Base-by-base conservation (phyloP, 768 basidiomycete genomes). In the Tremella mesenterica region DNA sequence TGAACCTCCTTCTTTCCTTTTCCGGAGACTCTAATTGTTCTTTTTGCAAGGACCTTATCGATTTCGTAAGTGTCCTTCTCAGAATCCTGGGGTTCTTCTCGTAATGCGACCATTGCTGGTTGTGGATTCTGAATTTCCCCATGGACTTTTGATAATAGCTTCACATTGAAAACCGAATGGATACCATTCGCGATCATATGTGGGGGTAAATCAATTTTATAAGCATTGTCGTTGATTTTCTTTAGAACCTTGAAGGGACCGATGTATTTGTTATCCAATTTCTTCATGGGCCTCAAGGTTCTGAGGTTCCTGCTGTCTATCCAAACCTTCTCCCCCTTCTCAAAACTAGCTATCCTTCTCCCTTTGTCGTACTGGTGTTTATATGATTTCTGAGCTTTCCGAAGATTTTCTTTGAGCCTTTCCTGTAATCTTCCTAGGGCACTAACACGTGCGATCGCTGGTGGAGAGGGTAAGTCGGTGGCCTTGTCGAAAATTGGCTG, bases 171-270 rank as follows among this genome's bases (percentile, higher is more conserved):
- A 36, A 36, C 33, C 10, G 33, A 18, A 18, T 36, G 33, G 10
- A 36, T 36, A 10, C 33, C n/a, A n/a, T n/a, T n/a, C n/a, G n/a
- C n/a, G n/a, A n/a, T 36, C n/a, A 18, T 18, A 10, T 10, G 18
- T 10, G 33, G 33, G 33, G 33, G 33, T 18, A 36, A 18, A 18
- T 36, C 33, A 18, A 36, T 10, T 18, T 36, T 18, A 18, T 36
- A 36, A 18, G 33, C 33, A 36, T 10, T 18, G 18, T 10, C 12
- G 33, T 36, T 36, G 12, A 36, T 12, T 18, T 12, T 18, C 33
- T 18, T 10, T 36, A 36, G 12, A 10, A 63, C 44, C 21, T 21
- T 36, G 56, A 46, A 63, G 1, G 55, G 59, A 1, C 61, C 61
- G 46, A 47, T 2, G 8, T 31, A 53, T 20, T 61, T 58, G 44